Base-by-base conservation (phyloP, 225 moss, liverwort and hornwort genomes). In the Pleurozium schreberi region DNA sequence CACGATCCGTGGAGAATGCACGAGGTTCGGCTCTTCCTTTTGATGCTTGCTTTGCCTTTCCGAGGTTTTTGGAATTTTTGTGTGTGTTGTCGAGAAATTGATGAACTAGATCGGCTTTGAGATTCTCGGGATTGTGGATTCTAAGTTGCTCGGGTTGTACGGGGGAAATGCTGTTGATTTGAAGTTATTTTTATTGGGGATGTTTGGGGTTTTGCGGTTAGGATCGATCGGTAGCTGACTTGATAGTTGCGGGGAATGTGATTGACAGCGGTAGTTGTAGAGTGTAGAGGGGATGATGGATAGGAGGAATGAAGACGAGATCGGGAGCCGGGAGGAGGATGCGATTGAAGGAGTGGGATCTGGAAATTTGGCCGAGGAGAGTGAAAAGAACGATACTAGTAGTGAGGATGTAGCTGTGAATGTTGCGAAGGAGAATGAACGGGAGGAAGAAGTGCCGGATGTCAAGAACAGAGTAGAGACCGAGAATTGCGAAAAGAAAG, bases 1-100 rank as follows among this genome's bases (percentile, higher is more conserved):
- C 21, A 73, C 85, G 89, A 91, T 93, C 88, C 78, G 88, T n/a
- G 74, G 42, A 90, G 80, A 88, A 91, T 93, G 93, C 50, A 86
- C 80, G 88, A 91, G 91, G 91, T 92, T 84, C 34, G 68, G 68
- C 36, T 73, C 81, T 42, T 26, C 40, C 60, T 59, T 64, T 14
- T 5, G 61, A 63, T 79, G 70, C 31, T 52, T 38, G 27, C 79
- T 76, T 62, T 62, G 34, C n/a, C 60, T 31, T 71, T 76, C 52
- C 16, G 49, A 78, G 42, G 70, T 76, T 63, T 73, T 63, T 73
- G 47, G 17, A 61, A 70, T 68, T 75, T 45, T 25, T 62, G 47
- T 14, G 38, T 50, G 10, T 38, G 50, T 69, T 88, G n/a, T 69
- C 10, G 66, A 68, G 68, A 3, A 88, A 85, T 83, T 83, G 18